Conservation (phyloP, 2,329 filamentous ascomycete genomes). For the Sphaerulina musiva region DNA sequence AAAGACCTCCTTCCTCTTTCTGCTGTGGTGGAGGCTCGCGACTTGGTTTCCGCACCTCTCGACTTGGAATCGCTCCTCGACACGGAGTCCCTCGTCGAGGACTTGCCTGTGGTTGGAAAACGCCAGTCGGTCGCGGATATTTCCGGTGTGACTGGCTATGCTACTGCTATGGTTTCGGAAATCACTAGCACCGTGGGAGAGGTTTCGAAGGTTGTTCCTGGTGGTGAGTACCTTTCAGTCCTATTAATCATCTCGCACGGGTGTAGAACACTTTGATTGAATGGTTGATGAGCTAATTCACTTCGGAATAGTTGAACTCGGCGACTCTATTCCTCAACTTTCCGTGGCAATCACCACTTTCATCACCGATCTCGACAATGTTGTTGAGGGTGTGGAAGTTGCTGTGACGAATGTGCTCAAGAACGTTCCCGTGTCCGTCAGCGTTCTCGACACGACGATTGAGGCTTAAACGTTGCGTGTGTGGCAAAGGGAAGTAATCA, state of each 20-base stretch:
- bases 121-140: conserved; percentile 4
- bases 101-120: neutral
- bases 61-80: neutral
- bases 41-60: neutral
- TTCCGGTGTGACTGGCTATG: conserved; percentile 5
- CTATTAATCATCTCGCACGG: too few relatives aligned
- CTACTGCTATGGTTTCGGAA: conserved; percentile 12
- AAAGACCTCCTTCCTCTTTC: neutral
- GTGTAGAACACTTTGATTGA: too few relatives aligned
- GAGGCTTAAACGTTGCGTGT: neutral
- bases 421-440: conserved; percentile 4
- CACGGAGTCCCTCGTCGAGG: neutral
- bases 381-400: conserved; percentile 9
- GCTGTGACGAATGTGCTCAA: conserved; percentile 13
- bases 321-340: conserved; percentile 2
- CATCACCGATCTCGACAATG: conserved; percentile 12
- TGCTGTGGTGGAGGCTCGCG: too few relatives aligned
- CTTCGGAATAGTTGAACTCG: conserved; percentile 8
- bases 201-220: conserved; percentile 10
- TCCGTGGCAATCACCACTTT: conserved; percentile 9
- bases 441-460: conserved; percentile 9
- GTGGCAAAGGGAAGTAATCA: neutral
- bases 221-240: conserved; percentile 8
- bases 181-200: conserved; percentile 11
- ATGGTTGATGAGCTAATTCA: too few relatives aligned